phyloP scores from a whole-genome alignment of 139 green algal species.

The Coccomyxa sp. region DNA sequence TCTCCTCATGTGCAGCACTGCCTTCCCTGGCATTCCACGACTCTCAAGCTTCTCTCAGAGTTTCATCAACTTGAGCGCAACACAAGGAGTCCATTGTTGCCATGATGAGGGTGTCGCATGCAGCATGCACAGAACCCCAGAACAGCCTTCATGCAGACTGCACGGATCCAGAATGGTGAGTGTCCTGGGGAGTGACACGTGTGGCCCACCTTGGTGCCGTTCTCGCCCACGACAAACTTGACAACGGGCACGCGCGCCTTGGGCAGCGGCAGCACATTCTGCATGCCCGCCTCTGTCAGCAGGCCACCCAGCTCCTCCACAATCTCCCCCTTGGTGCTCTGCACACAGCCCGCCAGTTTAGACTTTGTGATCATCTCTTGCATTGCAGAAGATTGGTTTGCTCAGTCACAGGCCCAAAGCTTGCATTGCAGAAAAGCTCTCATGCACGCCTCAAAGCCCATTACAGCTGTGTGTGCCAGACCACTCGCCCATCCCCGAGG shows the following conservation, averaged over 20 bases:
- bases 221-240: slow-evolving; percentile 64
- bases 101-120: too few relatives aligned
- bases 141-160: too few relatives aligned
- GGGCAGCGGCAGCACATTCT: slow-evolving; percentile 52
- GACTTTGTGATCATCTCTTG: not conserved
- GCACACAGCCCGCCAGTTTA: not conserved
- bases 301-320: slow-evolving; percentile 54
- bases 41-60: too few relatives aligned
- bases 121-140: too few relatives aligned
- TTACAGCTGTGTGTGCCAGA: too few relatives aligned
- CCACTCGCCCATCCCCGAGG: too few relatives aligned
- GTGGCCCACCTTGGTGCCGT: slow-evolving; percentile 32
- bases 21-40: not conserved
- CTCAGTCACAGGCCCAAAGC: not conserved
- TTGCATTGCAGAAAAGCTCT: too few relatives aligned
- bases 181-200: not conserved
- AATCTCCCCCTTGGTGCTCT: slow-evolving; percentile 41
- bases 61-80: too few relatives aligned
- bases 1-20: not conserved
- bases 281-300: slow-evolving; percentile 49
- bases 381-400: not conserved
- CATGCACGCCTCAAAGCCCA: too few relatives aligned
- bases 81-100: not conserved
- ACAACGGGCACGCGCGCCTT: slow-evolving; percentile 82
- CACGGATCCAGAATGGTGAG: not conserved